These are phyloP conservation scores for Myrica gale DNA, from an alignment of 306 rosid genomes.

Conservation along the genomic window DNA sequence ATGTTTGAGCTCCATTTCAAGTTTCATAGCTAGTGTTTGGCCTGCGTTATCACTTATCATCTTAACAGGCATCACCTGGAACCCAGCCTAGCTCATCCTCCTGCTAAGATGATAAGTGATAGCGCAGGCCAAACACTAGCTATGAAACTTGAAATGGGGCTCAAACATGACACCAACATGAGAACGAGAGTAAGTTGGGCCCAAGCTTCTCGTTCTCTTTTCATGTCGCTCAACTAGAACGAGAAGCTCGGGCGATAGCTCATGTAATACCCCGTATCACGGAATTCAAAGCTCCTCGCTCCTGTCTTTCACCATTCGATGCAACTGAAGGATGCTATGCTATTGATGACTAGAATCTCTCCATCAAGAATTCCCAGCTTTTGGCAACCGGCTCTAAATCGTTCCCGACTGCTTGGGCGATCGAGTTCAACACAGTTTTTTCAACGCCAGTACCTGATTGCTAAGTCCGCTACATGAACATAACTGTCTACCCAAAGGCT, in stretches of 20 bases:
- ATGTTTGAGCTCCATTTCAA: too few relatives aligned
- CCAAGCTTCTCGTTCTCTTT: too few relatives aligned
- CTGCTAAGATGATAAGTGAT: conserved; percentile 49
- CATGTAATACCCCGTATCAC: conserved; percentile 61
- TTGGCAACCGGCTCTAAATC: conserved; percentile 56
- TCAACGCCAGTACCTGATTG: conserved; percentile 71
- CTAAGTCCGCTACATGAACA: conserved; percentile 77
- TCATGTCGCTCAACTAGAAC: too few relatives aligned
- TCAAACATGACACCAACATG: too few relatives aligned
- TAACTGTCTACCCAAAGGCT: conserved; percentile 93
- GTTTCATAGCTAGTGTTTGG: conserved; percentile 63
- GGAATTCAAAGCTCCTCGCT: conserved; percentile 71
- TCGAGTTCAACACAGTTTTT: conserved; percentile 33
- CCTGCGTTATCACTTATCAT: conserved; percentile 40
- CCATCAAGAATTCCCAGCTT: conserved; percentile 40
- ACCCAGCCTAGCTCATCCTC: conserved; percentile 89
- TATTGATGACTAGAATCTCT: conserved; percentile 66
- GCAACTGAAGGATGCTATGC: conserved; percentile 89
- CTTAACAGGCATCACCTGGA: conserved; percentile 64
- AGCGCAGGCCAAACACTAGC: conserved; percentile 68
- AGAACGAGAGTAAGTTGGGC: too few relatives aligned
- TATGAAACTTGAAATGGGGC: conserved; percentile 15
- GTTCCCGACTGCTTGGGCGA: conserved; percentile 45
- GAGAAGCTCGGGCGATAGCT: conserved; percentile 53
- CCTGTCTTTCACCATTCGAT: conserved; percentile 83